These are phyloP conservation scores for Mycena citricolor DNA, from an alignment of 1,284 basidiomycete species.

Conservation along the genomic window DNA sequence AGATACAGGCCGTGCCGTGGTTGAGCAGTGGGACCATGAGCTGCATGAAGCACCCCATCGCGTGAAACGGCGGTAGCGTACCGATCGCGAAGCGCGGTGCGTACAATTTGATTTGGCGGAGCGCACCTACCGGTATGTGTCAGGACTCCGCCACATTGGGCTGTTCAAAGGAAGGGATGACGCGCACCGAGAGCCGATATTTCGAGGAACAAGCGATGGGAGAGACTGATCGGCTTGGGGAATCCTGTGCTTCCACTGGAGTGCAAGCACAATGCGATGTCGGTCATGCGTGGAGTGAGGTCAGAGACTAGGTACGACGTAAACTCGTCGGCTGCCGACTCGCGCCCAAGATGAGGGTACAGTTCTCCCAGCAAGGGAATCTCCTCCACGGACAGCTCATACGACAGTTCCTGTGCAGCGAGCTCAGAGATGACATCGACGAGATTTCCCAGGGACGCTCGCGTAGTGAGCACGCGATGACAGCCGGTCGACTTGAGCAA, in stretches of 20 bases:
- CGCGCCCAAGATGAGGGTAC: constrained; percentile 33
- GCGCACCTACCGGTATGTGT: no score
- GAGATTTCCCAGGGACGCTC: constrained; percentile 27
- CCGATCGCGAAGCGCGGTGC: constrained; percentile 25
- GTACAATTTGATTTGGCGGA: background rate
- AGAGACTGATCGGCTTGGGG: constrained; percentile 30
- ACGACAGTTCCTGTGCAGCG: constrained; percentile 3
- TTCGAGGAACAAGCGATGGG: constrained; percentile 17
- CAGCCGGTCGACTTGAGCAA: constrained; percentile 32
- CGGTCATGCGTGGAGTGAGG: constrained; percentile 8
- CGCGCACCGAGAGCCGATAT: background rate
- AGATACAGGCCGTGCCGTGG: constrained; percentile 29
- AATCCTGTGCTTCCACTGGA: constrained; percentile 32
- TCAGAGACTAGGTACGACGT: constrained; percentile 27
- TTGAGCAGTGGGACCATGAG: constrained; percentile 28
- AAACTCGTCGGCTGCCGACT: constrained; percentile 25
- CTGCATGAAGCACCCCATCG: constrained; percentile 32
- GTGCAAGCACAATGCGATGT: constrained; percentile 28
- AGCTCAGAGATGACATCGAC: constrained; percentile 29
- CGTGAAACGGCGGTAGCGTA: constrained; percentile 34
- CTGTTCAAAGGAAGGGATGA: no score
- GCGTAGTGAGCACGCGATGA: constrained; percentile 33
- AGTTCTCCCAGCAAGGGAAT: constrained; percentile 29
- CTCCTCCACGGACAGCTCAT: constrained; percentile 32
- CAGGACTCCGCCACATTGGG: no score